phyloP scores from a whole-genome alignment of 106 monocot genomes.

The Gastrodia elata region DNA sequence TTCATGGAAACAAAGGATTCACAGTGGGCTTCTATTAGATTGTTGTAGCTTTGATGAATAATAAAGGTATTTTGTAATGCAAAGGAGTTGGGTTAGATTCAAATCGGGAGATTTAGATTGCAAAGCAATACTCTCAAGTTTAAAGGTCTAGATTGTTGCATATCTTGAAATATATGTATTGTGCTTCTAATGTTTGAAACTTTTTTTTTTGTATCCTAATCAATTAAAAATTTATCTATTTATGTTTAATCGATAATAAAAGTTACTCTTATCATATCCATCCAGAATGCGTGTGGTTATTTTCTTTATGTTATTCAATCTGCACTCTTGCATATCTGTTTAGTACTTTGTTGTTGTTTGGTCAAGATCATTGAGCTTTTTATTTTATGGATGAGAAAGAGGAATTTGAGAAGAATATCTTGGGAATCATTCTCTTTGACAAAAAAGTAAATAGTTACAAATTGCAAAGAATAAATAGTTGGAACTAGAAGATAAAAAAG shows the following conservation, averaged over 20 bases:
- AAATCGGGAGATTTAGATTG: too few species aligned
- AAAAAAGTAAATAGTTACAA: too few species aligned
- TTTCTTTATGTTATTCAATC: background rate
- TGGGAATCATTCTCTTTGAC: too few species aligned
- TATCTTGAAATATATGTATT: background rate
- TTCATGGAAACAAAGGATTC: too few species aligned
- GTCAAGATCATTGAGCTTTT: background rate
- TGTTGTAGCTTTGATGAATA: background rate
- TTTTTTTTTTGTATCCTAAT: background rate
- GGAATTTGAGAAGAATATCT: too few species aligned
- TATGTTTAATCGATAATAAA: background rate
- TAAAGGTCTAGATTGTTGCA: background rate
- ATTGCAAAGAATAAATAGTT: too few species aligned
- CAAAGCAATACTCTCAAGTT: background rate
- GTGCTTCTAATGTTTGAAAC: background rate
- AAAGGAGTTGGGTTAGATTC: background rate
- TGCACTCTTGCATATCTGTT: background rate
- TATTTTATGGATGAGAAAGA: background rate
- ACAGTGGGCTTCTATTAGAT: too few species aligned
- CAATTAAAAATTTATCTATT: background rate
- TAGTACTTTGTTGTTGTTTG: background rate
- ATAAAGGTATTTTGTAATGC: background rate
- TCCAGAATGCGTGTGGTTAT: background rate
- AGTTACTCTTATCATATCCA: too few species aligned
- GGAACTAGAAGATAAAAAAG: too few species aligned